phyloP scores from a whole-genome alignment of 345 rosid genomes.

The Moringa oleifera region DNA sequence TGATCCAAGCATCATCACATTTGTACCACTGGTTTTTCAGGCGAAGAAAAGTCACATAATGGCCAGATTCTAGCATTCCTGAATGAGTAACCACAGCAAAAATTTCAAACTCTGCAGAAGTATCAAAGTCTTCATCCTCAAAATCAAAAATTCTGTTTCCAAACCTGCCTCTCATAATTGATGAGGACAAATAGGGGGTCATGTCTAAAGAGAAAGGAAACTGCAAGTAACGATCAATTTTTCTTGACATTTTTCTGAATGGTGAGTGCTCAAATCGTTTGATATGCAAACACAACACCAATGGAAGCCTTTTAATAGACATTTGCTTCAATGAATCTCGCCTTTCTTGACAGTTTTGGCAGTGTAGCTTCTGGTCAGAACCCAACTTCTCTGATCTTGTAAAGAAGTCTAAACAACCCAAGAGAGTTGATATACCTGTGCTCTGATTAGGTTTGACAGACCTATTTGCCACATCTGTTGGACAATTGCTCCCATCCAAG shows the following conservation, averaged over 20 bases:
- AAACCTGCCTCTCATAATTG: conserved; percentile 61
- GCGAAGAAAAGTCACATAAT: conserved; percentile 73
- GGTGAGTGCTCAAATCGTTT: conserved; percentile 87
- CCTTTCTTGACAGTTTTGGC: conserved; percentile 75
- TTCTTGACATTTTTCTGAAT: conserved; percentile 54
- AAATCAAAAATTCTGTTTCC: conserved; percentile 62
- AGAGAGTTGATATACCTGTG: conserved; percentile 44
- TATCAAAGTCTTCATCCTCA: conserved; percentile 53
- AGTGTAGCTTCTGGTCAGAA: conserved; percentile 79
- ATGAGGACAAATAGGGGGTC: conserved; percentile 74
- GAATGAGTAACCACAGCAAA: conserved; percentile 83
- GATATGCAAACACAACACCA: conserved; percentile 76
- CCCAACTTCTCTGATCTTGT: conserved; percentile 82
- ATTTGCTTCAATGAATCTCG: conserved; percentile 81
- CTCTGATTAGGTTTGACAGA: conserved; percentile 31
- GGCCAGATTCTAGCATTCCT: conserved; percentile 84
- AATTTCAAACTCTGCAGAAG: conserved; percentile 65
- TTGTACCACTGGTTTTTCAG: conserved; percentile 74
- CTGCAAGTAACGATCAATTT: conserved; percentile 73
- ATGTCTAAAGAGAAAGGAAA: conserved; percentile 80
- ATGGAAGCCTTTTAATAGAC: conserved; percentile 83
- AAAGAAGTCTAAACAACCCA: conserved; percentile 79
- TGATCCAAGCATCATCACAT: conserved; percentile 94
- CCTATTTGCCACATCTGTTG: conserved; percentile 28
- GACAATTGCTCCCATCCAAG: conserved; percentile 41